Evolutionary conservation across 2,329 filamentous ascomycete species (phyloP), one percentile per base, ranked within the genome.

Genomic region (Pyrenochaeta sp.): DNA sequence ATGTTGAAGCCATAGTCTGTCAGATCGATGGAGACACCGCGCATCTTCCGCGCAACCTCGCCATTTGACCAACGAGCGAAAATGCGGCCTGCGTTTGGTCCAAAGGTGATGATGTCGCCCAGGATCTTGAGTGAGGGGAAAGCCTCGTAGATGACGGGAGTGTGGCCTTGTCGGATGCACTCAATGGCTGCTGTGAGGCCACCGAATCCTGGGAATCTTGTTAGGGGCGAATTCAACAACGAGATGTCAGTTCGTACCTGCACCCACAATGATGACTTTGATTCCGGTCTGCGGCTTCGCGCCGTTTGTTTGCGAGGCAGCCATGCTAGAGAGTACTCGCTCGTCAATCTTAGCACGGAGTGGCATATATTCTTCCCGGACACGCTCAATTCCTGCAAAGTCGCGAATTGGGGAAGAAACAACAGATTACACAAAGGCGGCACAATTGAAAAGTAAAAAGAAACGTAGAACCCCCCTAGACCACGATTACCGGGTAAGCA

Each of bases 111-210:
- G 49, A 85, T 84, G 67, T 85, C 81, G 38, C 83, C 83, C 0
- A 86, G 75, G 3, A 74, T 68, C 54, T 84, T 86, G 41, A 85
- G 75, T 40, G 78, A 76, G 6, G 68, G 67, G 46, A 84, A 84
- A 1, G 77, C 74, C 55, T 85, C 82, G 61, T 84, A 83, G 47
- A 86, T 75, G 41, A 77, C 69, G 13, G 83, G 82, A 9, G 75
- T 71, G 60, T 85, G 83, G 11, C 83, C 83, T 51, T 85, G 81
- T 11, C 81, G 77, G 48, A 81, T 76, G 58, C 82, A 84, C 67
- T 86, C 83, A 48, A 86, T 83, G 28, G 83, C 83, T 13, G 82
- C 80, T 6, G 81, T 81, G 19, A 86, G 73, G 11, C 83, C 83
- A 24, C 81, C 83, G 46, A 86, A 85, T 14, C 83, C 83, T 69